A percentile compares a stretch with the other conserved stretches of the same genome.
phyloP scores from a whole-genome alignment of 441 rosid species.

The Corymbia calophylla region DNA sequence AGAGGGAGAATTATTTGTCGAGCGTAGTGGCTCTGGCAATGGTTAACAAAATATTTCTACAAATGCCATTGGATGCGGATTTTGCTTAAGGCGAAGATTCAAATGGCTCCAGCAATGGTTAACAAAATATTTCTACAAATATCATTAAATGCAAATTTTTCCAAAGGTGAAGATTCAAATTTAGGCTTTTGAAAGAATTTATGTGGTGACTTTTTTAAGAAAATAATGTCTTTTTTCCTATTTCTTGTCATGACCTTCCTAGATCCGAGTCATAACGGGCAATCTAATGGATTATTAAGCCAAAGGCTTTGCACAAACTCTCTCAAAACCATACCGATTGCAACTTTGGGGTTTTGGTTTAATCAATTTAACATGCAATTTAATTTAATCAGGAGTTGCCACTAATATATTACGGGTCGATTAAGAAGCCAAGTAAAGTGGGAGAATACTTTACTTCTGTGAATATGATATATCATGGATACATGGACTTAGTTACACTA shows the following conservation, averaged over 20 bases:
- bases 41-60: neutral
- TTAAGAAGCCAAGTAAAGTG: neutral
- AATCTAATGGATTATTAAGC: neutral
- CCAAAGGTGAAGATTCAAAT: neutral
- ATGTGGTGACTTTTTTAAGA: neutral
- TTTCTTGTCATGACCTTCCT: neutral
- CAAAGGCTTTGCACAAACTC: too few species aligned
- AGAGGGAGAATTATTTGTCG: neutral
- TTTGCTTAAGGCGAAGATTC: neutral
- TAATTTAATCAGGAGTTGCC: too few species aligned
- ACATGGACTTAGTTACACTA: neutral
- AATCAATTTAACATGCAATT: neutral
- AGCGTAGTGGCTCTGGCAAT: neutral
- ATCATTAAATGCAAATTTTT: neutral
- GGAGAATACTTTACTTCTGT: neutral
- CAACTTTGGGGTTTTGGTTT: neutral
- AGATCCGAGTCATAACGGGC: too few species aligned
- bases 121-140: neutral
- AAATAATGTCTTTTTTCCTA: neutral
- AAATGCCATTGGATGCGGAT: neutral
- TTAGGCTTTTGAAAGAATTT: neutral
- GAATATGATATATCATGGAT: neutral
- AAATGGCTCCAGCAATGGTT: neutral
- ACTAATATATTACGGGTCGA: accelerated
- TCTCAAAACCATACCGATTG: accelerated